Percentiles rank a stretch among this genome's conserved stretches.
Conservation (phyloP, 108 stramenopile genomes). For the Seminavis robusta region DNA sequence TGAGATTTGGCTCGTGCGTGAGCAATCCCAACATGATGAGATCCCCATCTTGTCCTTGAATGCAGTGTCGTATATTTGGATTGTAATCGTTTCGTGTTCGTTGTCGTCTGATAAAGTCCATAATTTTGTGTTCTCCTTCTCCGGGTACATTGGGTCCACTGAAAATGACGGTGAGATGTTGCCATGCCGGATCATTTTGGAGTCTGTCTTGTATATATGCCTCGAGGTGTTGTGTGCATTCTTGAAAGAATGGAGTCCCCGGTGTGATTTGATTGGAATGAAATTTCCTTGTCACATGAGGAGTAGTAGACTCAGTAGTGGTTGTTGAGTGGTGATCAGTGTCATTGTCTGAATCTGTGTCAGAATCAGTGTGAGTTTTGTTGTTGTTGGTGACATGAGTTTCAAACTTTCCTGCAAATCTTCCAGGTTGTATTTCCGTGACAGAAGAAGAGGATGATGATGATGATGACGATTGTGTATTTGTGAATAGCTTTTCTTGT, state of each 20-base stretch:
- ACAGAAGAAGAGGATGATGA: conserved; percentile 4
- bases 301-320: neutral
- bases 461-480: no score
- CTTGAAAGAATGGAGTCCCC: conserved; percentile 94
- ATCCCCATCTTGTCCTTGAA: conserved; percentile 99
- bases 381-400: conserved; percentile 4
- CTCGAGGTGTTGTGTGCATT: conserved; percentile 67
- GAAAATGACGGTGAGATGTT: conserved; percentile 82
- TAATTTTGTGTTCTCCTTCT: conserved; percentile 99
- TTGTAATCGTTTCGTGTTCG: conserved; percentile 65
- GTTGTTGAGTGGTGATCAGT: neutral
- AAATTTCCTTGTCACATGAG: conserved; percentile 32
- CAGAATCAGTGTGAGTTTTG: neutral
- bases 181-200: conserved; percentile 75
- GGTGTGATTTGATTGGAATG: conserved; percentile 99
- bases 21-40: conserved; percentile 98
- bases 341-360: no score
- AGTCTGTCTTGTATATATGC: conserved; percentile 73
- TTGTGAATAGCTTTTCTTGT: conserved; percentile 36
- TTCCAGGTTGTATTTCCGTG: conserved; percentile 42
- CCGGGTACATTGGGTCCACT: conserved; percentile 98
- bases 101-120: conserved; percentile 93
- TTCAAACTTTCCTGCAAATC: conserved; percentile 62
- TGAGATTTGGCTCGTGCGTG: conserved; percentile 96
- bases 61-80: conserved; percentile 94